Conservation (phyloP, 164 flowering plant genomes). For the Vitis cinerea region DNA sequence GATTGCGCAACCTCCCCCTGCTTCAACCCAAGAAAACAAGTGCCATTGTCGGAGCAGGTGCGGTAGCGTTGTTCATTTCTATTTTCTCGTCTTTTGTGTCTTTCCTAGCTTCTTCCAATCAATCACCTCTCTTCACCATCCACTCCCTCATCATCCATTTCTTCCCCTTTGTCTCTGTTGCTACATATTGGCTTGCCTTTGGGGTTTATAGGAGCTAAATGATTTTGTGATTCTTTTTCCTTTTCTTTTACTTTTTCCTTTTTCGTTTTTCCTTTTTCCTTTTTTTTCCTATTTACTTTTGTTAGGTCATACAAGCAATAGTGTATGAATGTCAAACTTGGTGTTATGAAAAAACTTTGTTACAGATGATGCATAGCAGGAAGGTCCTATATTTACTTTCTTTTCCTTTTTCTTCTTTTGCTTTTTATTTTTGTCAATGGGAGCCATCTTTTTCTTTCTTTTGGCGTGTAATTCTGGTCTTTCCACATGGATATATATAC, state of each 20-base stretch:
- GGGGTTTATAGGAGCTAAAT: conserved; percentile 29
- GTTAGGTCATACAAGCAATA: conserved; percentile 26
- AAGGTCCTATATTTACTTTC: not conserved
- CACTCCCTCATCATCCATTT: not conserved
- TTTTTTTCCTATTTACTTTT: conserved; percentile 3
- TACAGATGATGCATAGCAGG: conserved; percentile 23
- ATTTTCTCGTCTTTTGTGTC: not conserved
- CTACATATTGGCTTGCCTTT: conserved; percentile 5
- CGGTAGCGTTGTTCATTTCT: conserved; percentile 52
- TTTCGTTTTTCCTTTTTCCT: not conserved
- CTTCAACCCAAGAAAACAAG: conserved; percentile 38
- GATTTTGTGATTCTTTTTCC: conserved; percentile 23
- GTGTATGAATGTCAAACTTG: conserved; percentile 27
- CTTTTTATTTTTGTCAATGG: conserved; percentile 12
- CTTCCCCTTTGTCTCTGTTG: conserved; percentile 1
- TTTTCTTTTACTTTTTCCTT: not conserved
- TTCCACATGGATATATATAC: not conserved
- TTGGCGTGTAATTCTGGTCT: conserved; percentile 1
- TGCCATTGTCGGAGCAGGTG: conserved; percentile 41
- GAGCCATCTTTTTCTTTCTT: conserved; percentile 8
- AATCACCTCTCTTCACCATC: not conserved
- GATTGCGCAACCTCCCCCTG: conserved; percentile 82
- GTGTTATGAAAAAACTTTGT: conserved; percentile 17
- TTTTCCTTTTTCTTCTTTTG: conserved; percentile 7
- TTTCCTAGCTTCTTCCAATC: not conserved